A percentile compares a stretch with the other conserved stretches of the same genome.
Conservation (phyloP, 148 eudicot genomes). For the Drosera capensis region DNA sequence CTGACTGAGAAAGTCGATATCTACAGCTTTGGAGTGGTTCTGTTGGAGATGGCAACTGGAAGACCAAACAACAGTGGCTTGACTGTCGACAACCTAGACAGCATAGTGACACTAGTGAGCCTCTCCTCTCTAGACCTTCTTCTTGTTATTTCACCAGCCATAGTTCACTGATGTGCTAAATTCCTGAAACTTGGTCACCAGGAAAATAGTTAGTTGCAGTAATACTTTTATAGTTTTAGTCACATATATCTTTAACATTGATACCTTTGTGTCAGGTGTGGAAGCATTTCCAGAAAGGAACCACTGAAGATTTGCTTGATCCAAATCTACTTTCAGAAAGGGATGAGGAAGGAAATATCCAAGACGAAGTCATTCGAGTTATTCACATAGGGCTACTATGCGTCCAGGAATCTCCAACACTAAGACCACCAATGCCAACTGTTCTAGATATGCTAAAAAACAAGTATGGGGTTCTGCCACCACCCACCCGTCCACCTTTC, state of each 20-base stretch:
- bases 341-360: constrained; percentile 8
- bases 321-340: constrained; percentile 24
- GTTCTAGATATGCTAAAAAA: constrained; percentile 37
- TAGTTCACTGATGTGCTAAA: neutral
- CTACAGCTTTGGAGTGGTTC: constrained; percentile 44
- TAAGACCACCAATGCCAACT: constrained; percentile 45
- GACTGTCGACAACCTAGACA: constrained; percentile 18
- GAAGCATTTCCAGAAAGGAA: constrained; percentile 41
- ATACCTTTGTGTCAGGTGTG: constrained; percentile 21
- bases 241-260: neutral
- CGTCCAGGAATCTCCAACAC: constrained; percentile 36
- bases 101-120: constrained; percentile 28
- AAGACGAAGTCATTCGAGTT: constrained; percentile 22
- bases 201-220: neutral
- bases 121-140: neutral
- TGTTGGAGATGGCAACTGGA: constrained; percentile 41
- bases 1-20: constrained; percentile 51
- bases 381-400: constrained; percentile 46
- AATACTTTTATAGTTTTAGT: neutral
- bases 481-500: constrained; percentile 42
- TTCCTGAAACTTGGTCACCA: neutral
- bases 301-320: constrained; percentile 25
- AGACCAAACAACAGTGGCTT: constrained; percentile 26
- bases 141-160: neutral
- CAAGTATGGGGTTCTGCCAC: constrained; percentile 28